Conservation (phyloP, 805 yeast species). For the Pichia membranifaciens region DNA sequence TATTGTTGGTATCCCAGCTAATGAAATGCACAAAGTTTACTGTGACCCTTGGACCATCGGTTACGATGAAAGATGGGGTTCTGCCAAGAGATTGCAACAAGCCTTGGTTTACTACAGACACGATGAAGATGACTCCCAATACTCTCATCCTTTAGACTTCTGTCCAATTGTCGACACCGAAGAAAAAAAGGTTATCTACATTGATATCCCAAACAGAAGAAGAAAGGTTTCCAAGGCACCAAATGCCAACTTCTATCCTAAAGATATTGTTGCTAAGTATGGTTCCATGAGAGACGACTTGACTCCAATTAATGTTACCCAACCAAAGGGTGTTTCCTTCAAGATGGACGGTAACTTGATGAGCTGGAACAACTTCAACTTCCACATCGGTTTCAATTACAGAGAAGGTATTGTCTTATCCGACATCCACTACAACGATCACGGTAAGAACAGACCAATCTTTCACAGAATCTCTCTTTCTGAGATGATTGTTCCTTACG, state of each 20-base stretch:
- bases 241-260: constrained; percentile 66
- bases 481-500: constrained; percentile 85
- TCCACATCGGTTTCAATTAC: constrained; percentile 80
- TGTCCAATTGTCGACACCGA: constrained; percentile 78
- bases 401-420: constrained; percentile 79
- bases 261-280: constrained; percentile 52
- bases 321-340: constrained; percentile 81
- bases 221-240: constrained; percentile 63
- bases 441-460: constrained; percentile 64
- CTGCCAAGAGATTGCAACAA: constrained; percentile 68
- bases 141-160: constrained; percentile 71
- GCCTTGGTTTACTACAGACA: constrained; percentile 75
- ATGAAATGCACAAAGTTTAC: constrained; percentile 54
- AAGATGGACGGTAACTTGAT: constrained; percentile 61
- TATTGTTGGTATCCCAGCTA: constrained; percentile 59
- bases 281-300: constrained; percentile 60
- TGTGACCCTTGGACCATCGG: constrained; percentile 68
- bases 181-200: constrained; percentile 58
- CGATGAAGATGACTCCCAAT: constrained; percentile 64
- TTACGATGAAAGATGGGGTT: constrained; percentile 69
- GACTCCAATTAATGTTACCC: constrained; percentile 65
- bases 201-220: constrained; percentile 72
- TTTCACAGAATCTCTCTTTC: constrained; percentile 74
- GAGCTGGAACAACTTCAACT: constrained; percentile 71
- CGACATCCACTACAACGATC: constrained; percentile 70